A percentile compares a stretch with the other conserved stretches of the same genome.
These are phyloP conservation scores for Plasmopara muralis DNA, from an alignment of 352 stramenopile genomes.

Conservation along the genomic window DNA sequence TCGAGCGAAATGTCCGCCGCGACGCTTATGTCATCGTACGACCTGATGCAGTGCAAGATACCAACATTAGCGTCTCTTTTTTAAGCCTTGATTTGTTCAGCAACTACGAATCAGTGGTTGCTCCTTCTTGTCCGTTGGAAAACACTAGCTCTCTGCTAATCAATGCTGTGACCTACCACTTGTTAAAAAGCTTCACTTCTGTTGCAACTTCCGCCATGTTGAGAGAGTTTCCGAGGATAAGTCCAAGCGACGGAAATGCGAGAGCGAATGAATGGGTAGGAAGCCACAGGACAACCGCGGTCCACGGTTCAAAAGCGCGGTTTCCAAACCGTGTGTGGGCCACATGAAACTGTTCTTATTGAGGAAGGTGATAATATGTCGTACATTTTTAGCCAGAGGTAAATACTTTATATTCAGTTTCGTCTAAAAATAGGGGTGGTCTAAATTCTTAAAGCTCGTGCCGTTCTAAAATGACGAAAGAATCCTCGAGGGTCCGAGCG, in stretches of 20 bases:
- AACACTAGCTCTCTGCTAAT: not conserved
- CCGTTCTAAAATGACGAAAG: conserved; percentile 67
- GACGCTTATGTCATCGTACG: conserved; percentile 98
- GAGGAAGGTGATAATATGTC: no score
- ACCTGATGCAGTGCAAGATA: conserved; percentile 54
- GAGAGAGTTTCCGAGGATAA: conserved; percentile 83
- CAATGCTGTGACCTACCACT: conserved; percentile 67
- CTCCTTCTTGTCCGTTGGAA: no score
- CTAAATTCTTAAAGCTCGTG: conserved; percentile 16
- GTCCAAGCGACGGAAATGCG: conserved; percentile 38
- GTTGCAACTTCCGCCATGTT: conserved; percentile 89
- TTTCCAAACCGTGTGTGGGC: not conserved
- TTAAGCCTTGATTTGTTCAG: conserved; percentile 3
- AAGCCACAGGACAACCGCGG: conserved; percentile 27
- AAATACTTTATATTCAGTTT: no score
- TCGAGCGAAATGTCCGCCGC: conserved; percentile 95
- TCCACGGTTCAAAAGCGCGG: conserved; percentile 17
- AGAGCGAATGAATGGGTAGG: conserved; percentile 80
- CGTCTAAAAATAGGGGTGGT: no score
- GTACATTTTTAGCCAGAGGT: no score
- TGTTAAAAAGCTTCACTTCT: conserved; percentile 94
- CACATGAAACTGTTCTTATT: not conserved
- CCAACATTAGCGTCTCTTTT: conserved; percentile 16
- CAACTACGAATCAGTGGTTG: no score
- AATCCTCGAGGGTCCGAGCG: conserved; percentile 43